Evolutionary conservation across 2,329 filamentous ascomycete genomes (phyloP).

Genomic region (Penicillium sp.): DNA sequence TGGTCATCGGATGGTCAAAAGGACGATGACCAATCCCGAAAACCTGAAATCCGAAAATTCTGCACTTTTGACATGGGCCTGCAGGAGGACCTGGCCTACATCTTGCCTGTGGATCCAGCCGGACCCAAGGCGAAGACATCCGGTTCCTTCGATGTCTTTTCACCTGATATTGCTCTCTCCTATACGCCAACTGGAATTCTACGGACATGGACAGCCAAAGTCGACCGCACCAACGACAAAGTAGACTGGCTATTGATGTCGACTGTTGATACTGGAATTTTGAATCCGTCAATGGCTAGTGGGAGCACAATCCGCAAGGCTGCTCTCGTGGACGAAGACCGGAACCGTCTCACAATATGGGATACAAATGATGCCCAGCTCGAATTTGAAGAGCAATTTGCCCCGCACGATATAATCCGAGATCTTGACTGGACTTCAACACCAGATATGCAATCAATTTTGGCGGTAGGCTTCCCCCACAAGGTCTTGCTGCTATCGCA

Average conservation of each 20-base stretch:
- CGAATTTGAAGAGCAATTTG: conserved; percentile 72
- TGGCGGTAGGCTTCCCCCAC: conserved; percentile 89
- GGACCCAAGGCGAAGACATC: conserved; percentile 65
- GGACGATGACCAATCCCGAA: conserved; percentile 28
- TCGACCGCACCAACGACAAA: conserved; percentile 54
- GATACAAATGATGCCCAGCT: conserved; percentile 74
- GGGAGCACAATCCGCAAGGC: conserved; percentile 83
- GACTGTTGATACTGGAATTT: conserved; percentile 70
- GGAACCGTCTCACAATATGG: conserved; percentile 81
- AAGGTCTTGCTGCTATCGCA: conserved; percentile 76
- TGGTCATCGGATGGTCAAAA: conserved; percentile 46
- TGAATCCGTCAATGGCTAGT: conserved; percentile 68
- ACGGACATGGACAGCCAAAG: conserved; percentile 76
- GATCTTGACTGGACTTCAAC: conserved; percentile 94
- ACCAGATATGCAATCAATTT: conserved; percentile 77
- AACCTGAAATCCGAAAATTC: conserved; percentile 56
- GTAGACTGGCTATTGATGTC: conserved; percentile 81
- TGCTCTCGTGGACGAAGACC: conserved; percentile 67
- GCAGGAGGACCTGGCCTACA: conserved; percentile 49
- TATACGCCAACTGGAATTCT: conserved; percentile 70
- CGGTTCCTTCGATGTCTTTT: conserved; percentile 78
- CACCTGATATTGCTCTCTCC: conserved; percentile 77
- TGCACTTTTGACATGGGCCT: conserved; percentile 63
- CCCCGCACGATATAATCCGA: conserved; percentile 66
- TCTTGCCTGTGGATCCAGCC: conserved; percentile 80